phyloP scores from a whole-genome alignment of 352 stramenopile genomes.

The Thalassiosira sp. region DNA sequence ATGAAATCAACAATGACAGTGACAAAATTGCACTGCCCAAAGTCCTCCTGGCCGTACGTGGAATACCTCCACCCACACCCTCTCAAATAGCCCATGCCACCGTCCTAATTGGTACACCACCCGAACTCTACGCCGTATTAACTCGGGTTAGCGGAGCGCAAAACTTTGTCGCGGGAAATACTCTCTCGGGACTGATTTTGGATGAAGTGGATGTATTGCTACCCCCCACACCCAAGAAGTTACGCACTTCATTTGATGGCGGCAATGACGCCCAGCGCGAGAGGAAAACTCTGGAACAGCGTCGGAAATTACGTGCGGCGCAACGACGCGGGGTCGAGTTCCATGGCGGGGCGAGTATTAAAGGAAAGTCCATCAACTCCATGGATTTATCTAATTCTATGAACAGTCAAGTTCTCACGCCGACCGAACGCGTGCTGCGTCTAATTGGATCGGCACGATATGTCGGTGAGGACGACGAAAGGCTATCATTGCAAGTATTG shows the following conservation, averaged over 20 bases:
- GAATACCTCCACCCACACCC: conserved; percentile 51
- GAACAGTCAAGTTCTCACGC: conserved; percentile 44
- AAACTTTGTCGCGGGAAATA: conserved; percentile 57
- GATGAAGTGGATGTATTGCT: conserved; percentile 70
- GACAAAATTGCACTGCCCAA: conserved; percentile 7
- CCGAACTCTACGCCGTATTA: conserved; percentile 56
- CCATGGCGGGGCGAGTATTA: conserved; percentile 29
- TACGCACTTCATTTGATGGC: conserved; percentile 56
- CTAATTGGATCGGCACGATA: conserved; percentile 45
- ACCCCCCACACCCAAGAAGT: conserved; percentile 40
- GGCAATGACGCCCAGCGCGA: conserved; percentile 36
- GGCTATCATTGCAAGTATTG: conserved; percentile 37
- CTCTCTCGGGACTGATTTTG: conserved; percentile 48
- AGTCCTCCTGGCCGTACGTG: conserved; percentile 53
- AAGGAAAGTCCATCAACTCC: conserved; percentile 18
- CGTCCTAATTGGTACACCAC: conserved; percentile 57
- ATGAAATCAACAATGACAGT: conserved; percentile 19
- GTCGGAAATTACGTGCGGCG: conserved; percentile 55
- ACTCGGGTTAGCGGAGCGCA: conserved; percentile 44
- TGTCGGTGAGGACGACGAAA: conserved; percentile 20
- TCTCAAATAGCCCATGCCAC: conserved; percentile 31
- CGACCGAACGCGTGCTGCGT: conserved; percentile 52
- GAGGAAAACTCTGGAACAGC: conserved; percentile 46
- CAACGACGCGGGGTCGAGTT: conserved; percentile 59
- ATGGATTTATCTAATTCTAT: conserved; percentile 24